Evolutionary conservation across 1,139 yeast species (phyloP).

Genomic region (Candida glucosophila): DNA sequence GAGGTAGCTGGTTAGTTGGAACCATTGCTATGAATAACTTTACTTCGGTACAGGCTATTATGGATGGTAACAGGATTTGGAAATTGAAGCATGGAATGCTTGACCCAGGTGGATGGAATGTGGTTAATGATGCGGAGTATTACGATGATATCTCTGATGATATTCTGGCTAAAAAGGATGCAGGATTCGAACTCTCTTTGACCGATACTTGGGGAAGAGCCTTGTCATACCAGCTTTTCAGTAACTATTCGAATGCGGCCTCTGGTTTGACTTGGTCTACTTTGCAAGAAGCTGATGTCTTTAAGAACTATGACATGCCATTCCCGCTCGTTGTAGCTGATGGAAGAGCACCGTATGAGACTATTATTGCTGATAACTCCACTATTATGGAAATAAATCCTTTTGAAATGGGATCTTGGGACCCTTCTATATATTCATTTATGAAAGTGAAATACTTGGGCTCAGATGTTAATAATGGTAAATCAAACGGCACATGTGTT

Average conservation of each 20-base stretch:
- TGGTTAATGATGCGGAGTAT: slow-evolving; percentile 47
- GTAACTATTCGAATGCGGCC: slow-evolving; percentile 47
- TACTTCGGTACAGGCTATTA: slow-evolving; percentile 61
- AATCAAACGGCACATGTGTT: slow-evolving; percentile 36
- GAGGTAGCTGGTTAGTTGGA: slow-evolving; percentile 84
- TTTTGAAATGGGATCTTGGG: slow-evolving; percentile 86
- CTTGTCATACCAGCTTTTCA: slow-evolving; percentile 67
- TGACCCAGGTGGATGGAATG: slow-evolving; percentile 63
- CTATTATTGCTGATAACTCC: slow-evolving; percentile 51
- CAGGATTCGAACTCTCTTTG: slow-evolving; percentile 69
- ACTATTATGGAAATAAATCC: slow-evolving; percentile 77
- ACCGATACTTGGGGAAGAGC: slow-evolving; percentile 97
- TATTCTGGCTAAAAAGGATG: slow-evolving; percentile 52
- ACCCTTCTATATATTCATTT: slow-evolving; percentile 62
- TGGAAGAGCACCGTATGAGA: slow-evolving; percentile 66
- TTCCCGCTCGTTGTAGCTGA: slow-evolving; percentile 75
- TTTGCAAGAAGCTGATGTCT: slow-evolving; percentile 43
- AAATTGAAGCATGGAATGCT: slow-evolving; percentile 56
- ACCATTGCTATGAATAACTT: slow-evolving; percentile 75
- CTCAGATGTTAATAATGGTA: slow-evolving; percentile 52
- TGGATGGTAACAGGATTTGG: slow-evolving; percentile 51
- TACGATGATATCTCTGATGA: slow-evolving; percentile 48
- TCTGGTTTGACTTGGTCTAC: slow-evolving; percentile 62
- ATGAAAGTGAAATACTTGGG: slow-evolving; percentile 68
- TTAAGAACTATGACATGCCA: slow-evolving; percentile 61